Percentiles rank a stretch among this genome's conserved stretches.
phyloP scores from a whole-genome alignment of 306 rosid species.

The Inga laurina region DNA sequence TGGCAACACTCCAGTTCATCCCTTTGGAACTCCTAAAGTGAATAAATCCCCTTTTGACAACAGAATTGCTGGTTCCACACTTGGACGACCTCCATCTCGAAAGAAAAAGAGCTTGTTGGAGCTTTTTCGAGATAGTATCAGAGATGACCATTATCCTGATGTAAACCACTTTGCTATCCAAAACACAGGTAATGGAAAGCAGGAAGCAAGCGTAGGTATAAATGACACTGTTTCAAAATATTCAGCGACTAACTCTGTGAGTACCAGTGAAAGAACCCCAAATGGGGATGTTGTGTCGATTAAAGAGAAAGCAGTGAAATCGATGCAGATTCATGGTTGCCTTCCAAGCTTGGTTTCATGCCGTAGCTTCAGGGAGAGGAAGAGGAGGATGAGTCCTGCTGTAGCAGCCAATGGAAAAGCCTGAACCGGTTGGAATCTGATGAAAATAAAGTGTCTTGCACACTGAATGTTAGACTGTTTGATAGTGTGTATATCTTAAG shows the following conservation, averaged over 20 bases:
- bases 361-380: slow-evolving; percentile 66
- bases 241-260: slow-evolving; percentile 44
- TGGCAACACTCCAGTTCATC: slow-evolving; percentile 78
- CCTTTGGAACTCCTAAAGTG: slow-evolving; percentile 31
- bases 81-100: slow-evolving; percentile 49
- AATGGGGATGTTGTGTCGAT: slow-evolving; percentile 33
- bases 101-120: slow-evolving; percentile 81
- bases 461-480: slow-evolving; percentile 1
- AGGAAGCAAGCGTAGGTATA: slow-evolving; percentile 35
- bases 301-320: slow-evolving; percentile 44
- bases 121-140: slow-evolving; percentile 68
- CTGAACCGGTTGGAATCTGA: slow-evolving; percentile 24
- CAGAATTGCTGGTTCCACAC: slow-evolving; percentile 33
- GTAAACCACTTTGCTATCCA: background rate
- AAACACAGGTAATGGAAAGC: slow-evolving; percentile 25
- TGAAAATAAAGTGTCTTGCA: slow-evolving; percentile 6
- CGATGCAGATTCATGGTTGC: slow-evolving; percentile 61
- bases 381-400: slow-evolving; percentile 67
- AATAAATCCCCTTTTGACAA: slow-evolving; percentile 38
- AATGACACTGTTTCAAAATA: slow-evolving; percentile 50
- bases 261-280: slow-evolving; percentile 46
- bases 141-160: slow-evolving; percentile 31
- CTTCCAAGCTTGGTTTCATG: slow-evolving; percentile 78
- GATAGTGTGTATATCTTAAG: slow-evolving; percentile 39
- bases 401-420: slow-evolving; percentile 51